Percentiles rank a stretch among this genome's conserved stretches.
phyloP scores from a whole-genome alignment of 2,329 filamentous ascomycete genomes.

The Aspergillus transmontanensis region DNA sequence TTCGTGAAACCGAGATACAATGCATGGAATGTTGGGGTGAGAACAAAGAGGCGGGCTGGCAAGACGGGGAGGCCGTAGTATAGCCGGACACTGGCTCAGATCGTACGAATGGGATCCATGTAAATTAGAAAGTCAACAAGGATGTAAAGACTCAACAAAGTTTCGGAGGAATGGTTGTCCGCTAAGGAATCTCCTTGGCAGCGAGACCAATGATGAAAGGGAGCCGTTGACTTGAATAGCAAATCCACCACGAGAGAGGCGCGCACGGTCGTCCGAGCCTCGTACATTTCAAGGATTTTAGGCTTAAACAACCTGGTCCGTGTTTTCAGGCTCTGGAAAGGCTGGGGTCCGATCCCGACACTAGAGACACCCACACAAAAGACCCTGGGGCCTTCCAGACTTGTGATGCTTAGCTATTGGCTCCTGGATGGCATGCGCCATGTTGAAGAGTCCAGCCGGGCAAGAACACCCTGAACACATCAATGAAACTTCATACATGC shows the following conservation, averaged over 20 bases:
- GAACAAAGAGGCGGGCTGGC: slow-evolving; percentile 5
- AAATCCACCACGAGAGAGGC: slow-evolving; percentile 5
- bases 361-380: slow-evolving; percentile 1
- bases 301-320: slow-evolving; percentile 4
- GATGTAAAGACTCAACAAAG: slow-evolving; percentile 1
- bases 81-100: neutral
- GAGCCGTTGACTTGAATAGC: slow-evolving; percentile 10
- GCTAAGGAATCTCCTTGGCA: neutral
- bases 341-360: neutral
- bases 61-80: slow-evolving; percentile 5
- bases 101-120: slow-evolving; percentile 2
- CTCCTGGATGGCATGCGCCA: slow-evolving; percentile 3
- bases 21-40: slow-evolving; percentile 19
- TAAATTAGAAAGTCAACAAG: slow-evolving; percentile 1
- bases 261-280: slow-evolving; percentile 10
- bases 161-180: slow-evolving; percentile 2
- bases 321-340: slow-evolving; percentile 8
- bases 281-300: neutral
- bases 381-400: slow-evolving; percentile 10
- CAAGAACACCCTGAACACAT: slow-evolving; percentile 5
- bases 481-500: slow-evolving; percentile 4
- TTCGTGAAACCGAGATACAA: slow-evolving; percentile 24
- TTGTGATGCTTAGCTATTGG: neutral
- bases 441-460: neutral
- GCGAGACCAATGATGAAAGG: slow-evolving; percentile 9